A percentile compares a stretch with the other conserved stretches of the same genome.
Evolutionary conservation across 2,329 filamentous ascomycete genomes (phyloP).

Genomic region (Curvularia sp.): DNA sequence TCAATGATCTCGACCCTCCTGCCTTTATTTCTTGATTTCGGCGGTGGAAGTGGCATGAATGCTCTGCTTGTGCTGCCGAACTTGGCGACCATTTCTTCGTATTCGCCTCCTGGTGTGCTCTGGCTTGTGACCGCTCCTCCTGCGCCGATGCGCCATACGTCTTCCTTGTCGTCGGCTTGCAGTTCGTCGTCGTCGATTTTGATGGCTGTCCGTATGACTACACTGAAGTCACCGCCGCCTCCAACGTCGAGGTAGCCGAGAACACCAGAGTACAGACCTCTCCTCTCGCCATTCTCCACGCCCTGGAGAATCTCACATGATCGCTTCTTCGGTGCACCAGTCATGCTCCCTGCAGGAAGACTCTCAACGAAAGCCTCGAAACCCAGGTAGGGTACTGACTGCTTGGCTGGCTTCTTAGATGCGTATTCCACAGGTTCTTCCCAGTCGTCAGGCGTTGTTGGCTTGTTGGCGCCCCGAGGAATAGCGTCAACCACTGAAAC

Average conservation of each 20-base stretch:
- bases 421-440: slow-evolving; percentile 38
- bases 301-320: slow-evolving; percentile 81
- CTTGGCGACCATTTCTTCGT: slow-evolving; percentile 78
- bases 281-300: slow-evolving; percentile 68
- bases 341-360: slow-evolving; percentile 93
- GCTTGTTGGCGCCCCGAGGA: slow-evolving; percentile 33
- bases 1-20: slow-evolving; percentile 29
- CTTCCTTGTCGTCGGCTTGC: slow-evolving; percentile 40
- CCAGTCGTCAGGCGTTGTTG: slow-evolving; percentile 42
- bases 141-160: slow-evolving; percentile 83
- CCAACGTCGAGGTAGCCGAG: slow-evolving; percentile 89
- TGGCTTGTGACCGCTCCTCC: slow-evolving; percentile 89
- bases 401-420: slow-evolving; percentile 13
- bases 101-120: slow-evolving; percentile 80
- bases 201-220: slow-evolving; percentile 85
- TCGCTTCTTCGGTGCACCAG: slow-evolving; percentile 91
- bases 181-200: slow-evolving; percentile 39
- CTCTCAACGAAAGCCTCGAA: slow-evolving; percentile 78
- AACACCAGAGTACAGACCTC: slow-evolving; percentile 86
- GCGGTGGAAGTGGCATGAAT: slow-evolving; percentile 32
- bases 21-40: slow-evolving; percentile 17
- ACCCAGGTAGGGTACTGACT: slow-evolving; percentile 57
- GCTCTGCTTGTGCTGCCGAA: slow-evolving; percentile 45
- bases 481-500: slow-evolving; percentile 82
- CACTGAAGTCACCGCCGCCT: slow-evolving; percentile 87